Base-by-base conservation (phyloP, 2,329 filamentous ascomycete species). In the Sphaerulina musiva region DNA sequence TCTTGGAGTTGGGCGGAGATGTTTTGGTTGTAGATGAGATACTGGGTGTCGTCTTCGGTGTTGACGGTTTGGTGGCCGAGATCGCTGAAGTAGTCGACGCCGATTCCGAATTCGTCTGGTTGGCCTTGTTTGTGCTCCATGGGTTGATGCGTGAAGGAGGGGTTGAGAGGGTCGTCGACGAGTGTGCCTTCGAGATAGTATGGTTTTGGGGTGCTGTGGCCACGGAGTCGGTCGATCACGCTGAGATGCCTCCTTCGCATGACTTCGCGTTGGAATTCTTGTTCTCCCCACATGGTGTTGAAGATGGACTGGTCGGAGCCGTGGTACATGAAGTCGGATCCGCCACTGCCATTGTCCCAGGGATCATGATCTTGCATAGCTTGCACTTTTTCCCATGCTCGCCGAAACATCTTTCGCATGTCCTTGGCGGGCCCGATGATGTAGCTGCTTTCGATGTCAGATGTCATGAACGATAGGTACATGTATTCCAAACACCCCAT, bases 111-210 rank as follows among this genome's bases (percentile, higher is more conserved):
- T 31, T 69, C 65, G 32, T 64, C 59, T 4, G 70, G 64, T 1
- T 71, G 73, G 51, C 74, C 71, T 53, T 70, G 75, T 58, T 76
- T 74, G 2, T 75, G 46, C 20, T 55, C 54, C 9, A 59, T 58
- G 20, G 62, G 58, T 31, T 57, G 54, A 20, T 59, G 51, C 6
- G 48, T 57, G 53, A 62, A 64, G 7, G 41, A 46, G 0, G 58
- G 58, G n/a, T 62, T 57, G 4, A 61, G 23, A 3, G 56, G 55
- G 32, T 62, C 62, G 6, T 51, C 48, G 2, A 62, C 42, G 9
- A 58, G 39, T 1, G 59, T 61, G 42, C 56, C 45, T 46, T 64
- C 61, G n/a, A 58, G n/a, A 8, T 55, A 31, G 4, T 61, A 23
- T 48, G 60, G 14, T 39, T 40, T 34, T 48, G 56, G 20, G 55